These are phyloP conservation scores for Nannizziopsis barbatae DNA, from an alignment of 2,329 filamentous ascomycete species.

Conservation along the genomic window DNA sequence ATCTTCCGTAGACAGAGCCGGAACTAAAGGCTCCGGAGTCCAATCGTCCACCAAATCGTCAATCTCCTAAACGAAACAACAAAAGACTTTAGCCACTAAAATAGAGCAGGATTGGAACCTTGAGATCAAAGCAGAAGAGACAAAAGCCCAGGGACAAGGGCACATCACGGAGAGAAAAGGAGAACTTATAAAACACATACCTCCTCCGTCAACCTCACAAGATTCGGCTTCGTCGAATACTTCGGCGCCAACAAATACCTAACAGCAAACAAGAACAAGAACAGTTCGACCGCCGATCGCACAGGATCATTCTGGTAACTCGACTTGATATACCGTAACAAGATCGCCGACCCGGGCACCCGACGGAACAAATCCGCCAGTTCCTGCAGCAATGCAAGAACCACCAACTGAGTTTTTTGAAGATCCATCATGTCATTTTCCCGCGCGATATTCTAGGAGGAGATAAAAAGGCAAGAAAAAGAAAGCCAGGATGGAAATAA, in stretches of 20 bases:
- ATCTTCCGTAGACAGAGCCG: conserved; percentile 61
- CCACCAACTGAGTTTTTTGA: conserved; percentile 44
- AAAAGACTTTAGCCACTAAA: background rate
- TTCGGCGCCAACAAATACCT: conserved; percentile 83
- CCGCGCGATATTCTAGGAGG: background rate
- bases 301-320: conserved; percentile 97
- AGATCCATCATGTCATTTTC: conserved; percentile 41
- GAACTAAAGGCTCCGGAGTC: conserved; percentile 84
- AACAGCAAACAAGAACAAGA: conserved; percentile 90
- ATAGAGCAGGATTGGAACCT: background rate
- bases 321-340: conserved; percentile 89
- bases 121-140: background rate
- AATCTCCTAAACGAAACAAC: conserved; percentile 53
- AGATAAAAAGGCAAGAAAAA: background rate
- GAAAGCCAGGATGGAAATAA: background rate
- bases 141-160: background rate
- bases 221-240: conserved; percentile 86
- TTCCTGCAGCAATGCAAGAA: conserved; percentile 45
- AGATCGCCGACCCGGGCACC: conserved; percentile 84
- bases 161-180: background rate
- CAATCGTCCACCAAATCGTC: conserved; percentile 95
- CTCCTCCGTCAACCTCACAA: conserved; percentile 79
- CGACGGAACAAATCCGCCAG: conserved; percentile 64
- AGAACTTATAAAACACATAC: conserved; percentile 30
- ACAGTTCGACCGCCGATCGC: conserved; percentile 81